Conservation (phyloP, 1,284 basidiomycete genomes). For the Rhodotorula sp. region DNA sequence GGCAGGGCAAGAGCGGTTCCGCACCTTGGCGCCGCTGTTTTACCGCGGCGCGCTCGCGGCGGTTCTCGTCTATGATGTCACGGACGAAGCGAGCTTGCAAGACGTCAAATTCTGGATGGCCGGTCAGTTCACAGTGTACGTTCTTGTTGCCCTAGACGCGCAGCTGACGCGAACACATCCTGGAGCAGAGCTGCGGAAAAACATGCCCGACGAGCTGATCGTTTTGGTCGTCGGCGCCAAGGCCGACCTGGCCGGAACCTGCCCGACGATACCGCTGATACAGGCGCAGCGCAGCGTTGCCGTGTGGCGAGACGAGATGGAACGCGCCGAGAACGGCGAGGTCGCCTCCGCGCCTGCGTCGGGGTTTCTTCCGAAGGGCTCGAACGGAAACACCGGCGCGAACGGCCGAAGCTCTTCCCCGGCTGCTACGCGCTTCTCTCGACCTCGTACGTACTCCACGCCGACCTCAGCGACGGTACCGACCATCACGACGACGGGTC, state of each 20-base stretch:
- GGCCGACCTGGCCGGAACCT: slow-evolving; percentile 67
- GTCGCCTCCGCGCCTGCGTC: neutral
- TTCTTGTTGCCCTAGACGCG: neutral
- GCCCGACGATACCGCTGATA: slow-evolving; percentile 63
- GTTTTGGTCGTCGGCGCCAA: slow-evolving; percentile 91
- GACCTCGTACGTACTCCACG: slow-evolving; percentile 4
- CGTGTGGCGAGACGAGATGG: slow-evolving; percentile 39
- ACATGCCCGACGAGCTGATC: slow-evolving; percentile 71
- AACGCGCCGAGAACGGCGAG: slow-evolving; percentile 56
- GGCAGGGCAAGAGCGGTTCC: slow-evolving; percentile 94
- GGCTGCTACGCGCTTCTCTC: neutral
- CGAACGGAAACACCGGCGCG: too few species aligned
- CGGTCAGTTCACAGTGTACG: slow-evolving; percentile 54
- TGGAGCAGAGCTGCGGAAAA: slow-evolving; percentile 69
- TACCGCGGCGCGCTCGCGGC: slow-evolving; percentile 97
- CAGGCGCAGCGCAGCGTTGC: slow-evolving; percentile 60
- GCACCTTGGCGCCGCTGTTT: slow-evolving; percentile 96
- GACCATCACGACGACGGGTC: slow-evolving; percentile 16
- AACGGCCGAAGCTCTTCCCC: too few species aligned
- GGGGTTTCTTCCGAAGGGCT: too few species aligned
- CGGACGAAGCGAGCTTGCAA: slow-evolving; percentile 80
- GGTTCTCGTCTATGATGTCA: slow-evolving; percentile 95
- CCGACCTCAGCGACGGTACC: slow-evolving; percentile 7
- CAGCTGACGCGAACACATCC: neutral
- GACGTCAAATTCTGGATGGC: slow-evolving; percentile 92